Percentiles rank a stretch among this genome's conserved stretches.
Evolutionary conservation across 805 yeast species (phyloP).

Genomic region (Myxozyma vanderwaltii): DNA sequence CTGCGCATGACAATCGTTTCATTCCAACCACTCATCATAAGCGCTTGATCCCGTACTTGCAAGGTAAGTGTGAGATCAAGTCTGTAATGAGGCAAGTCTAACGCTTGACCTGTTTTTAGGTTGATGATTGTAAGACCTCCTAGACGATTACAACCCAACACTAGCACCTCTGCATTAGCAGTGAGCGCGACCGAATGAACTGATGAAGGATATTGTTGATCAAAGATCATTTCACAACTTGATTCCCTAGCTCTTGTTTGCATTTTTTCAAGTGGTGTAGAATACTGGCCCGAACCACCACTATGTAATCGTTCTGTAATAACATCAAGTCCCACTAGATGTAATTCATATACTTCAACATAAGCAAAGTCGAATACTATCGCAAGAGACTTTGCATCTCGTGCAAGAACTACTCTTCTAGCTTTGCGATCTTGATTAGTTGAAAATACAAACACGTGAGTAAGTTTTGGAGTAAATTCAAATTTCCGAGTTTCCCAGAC

Average conservation of each 20-base stretch:
- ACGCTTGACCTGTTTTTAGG: constrained; percentile 24
- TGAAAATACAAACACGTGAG: constrained; percentile 5
- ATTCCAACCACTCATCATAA: constrained; percentile 28
- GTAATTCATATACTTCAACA: constrained; percentile 26
- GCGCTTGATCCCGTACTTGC: constrained; percentile 22
- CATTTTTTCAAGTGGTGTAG: not conserved
- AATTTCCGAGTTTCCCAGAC: not conserved
- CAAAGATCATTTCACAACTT: constrained; percentile 17
- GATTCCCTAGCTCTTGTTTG: not conserved
- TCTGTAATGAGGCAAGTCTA: constrained; percentile 36
- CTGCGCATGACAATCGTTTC: constrained; percentile 35
- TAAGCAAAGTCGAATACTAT: constrained; percentile 27
- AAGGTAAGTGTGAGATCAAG: constrained; percentile 26
- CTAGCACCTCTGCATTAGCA: constrained; percentile 26
- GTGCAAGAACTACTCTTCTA: constrained; percentile 12
- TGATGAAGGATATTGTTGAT: constrained; percentile 33
- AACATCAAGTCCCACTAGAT: constrained; percentile 2
- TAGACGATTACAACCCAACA: constrained; percentile 31
- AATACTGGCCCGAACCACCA: not conserved
- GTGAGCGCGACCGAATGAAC: constrained; percentile 32
- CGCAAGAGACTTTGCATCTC: constrained; percentile 25
- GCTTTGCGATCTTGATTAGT: constrained; percentile 18
- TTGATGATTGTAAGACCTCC: constrained; percentile 35
- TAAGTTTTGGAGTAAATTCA: constrained; percentile 3
- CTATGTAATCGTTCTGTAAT: constrained; percentile 1